phyloP scores from a whole-genome alignment of 1,284 basidiomycete genomes.

The Microbotryum scabiosae region DNA sequence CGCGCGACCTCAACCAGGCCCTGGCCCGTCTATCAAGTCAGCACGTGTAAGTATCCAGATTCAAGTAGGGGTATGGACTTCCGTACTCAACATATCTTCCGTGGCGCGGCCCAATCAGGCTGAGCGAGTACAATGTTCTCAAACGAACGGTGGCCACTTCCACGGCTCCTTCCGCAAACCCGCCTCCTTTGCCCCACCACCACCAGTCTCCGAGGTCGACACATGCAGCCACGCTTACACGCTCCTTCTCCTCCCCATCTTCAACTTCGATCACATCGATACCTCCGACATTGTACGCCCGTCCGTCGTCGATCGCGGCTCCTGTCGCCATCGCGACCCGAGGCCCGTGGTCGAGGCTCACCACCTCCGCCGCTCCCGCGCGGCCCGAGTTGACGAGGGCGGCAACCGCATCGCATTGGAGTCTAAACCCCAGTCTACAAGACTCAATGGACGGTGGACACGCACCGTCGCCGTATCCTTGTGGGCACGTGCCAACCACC shows the following conservation, averaged over 20 bases:
- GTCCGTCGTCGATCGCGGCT: constrained; percentile 6
- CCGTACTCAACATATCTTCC: not conserved
- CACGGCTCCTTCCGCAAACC: not conserved
- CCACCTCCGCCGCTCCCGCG: too few relatives aligned
- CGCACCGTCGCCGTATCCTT: too few relatives aligned
- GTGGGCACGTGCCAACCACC: too few relatives aligned
- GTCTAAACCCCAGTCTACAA: too few relatives aligned
- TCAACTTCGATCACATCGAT: not conserved
- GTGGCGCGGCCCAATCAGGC: not conserved
- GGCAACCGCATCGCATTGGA: too few relatives aligned
- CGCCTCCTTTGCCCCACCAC: not conserved
- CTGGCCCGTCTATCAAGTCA: constrained; percentile 16
- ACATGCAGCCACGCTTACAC: not conserved
- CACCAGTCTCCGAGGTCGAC: not conserved
- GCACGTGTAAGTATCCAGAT: constrained; percentile 9
- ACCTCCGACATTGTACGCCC: not conserved
- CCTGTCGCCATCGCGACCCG: too few relatives aligned
- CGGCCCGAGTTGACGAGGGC: too few relatives aligned
- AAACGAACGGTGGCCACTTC: constrained; percentile 12
- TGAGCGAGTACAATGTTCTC: constrained; percentile 23
- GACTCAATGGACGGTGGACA: too few relatives aligned
- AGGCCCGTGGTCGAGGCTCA: too few relatives aligned
- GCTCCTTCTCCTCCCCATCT: not conserved
- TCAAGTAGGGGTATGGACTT: not conserved
- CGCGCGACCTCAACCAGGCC: not conserved